These are phyloP conservation scores for Lithocarpus polystachyus DNA, from an alignment of 306 rosid species.

Conservation along the genomic window DNA sequence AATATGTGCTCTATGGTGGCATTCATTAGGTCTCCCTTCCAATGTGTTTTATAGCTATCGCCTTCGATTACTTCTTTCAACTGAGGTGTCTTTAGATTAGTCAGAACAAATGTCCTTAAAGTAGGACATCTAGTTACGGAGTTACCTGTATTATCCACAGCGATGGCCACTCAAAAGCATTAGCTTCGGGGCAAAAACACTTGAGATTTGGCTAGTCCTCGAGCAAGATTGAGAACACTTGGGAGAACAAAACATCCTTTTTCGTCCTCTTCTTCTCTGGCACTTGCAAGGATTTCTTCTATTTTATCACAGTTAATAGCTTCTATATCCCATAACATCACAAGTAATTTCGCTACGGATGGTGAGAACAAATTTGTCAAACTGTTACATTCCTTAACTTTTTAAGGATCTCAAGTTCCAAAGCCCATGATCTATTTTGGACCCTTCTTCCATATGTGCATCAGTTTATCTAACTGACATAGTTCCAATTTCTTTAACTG, in stretches of 20 bases:
- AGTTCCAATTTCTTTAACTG: rapidly evolving
- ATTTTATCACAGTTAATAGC: rapidly evolving
- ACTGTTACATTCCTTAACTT: rapidly evolving
- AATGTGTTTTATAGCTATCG: rapidly evolving
- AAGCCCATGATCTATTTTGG: too few species aligned
- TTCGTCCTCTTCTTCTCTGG: background rate
- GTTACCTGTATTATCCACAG: rapidly evolving
- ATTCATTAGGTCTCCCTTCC: too few species aligned
- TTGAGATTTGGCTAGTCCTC: rapidly evolving
- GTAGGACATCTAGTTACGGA: rapidly evolving
- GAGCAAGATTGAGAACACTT: rapidly evolving
- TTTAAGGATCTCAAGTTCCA: background rate
- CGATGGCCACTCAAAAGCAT: background rate
- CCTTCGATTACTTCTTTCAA: background rate
- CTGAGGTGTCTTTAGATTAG: background rate
- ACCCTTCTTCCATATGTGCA: background rate
- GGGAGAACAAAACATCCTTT: background rate
- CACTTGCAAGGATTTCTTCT: background rate
- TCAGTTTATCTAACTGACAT: rapidly evolving
- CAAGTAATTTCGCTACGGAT: too few species aligned
- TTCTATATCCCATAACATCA: background rate
- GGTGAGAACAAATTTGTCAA: background rate
- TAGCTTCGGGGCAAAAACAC: background rate
- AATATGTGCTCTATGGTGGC: too few species aligned
- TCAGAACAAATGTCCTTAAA: background rate